phyloP scores from a whole-genome alignment of 2,329 filamentous ascomycete genomes.

The Cladorrhinum sp. region DNA sequence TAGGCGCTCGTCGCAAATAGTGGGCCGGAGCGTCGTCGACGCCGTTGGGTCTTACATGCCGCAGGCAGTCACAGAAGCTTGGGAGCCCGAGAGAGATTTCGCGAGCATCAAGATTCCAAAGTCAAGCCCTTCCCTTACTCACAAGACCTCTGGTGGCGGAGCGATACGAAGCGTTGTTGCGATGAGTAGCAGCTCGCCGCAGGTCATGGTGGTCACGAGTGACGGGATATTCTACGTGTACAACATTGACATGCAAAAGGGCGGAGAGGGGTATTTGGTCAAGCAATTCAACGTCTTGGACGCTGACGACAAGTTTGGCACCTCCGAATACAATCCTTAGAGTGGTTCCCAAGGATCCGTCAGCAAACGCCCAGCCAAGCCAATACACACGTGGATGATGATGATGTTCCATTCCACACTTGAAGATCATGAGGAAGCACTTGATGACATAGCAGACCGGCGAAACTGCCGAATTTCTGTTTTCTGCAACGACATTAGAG shows the following conservation, averaged over 20 bases:
- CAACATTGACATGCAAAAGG: constrained; percentile 90
- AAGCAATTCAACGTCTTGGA: constrained; percentile 73
- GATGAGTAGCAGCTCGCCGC: constrained; percentile 90
- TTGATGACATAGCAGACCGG: too few relatives aligned
- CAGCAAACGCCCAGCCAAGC: too few relatives aligned
- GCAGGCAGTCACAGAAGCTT: constrained; percentile 93
- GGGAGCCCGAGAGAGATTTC: constrained; percentile 93
- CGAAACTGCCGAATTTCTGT: too few relatives aligned
- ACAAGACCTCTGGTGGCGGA: constrained; percentile 26
- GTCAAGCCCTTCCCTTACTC: constrained; percentile 33
- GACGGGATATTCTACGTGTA: constrained; percentile 95
- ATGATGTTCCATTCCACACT: too few relatives aligned
- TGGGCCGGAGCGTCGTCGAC: constrained; percentile 82
- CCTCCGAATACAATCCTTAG: constrained; percentile 44
- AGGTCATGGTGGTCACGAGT: constrained; percentile 97
- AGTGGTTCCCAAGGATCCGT: background rate
- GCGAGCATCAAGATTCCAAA: constrained; percentile 93
- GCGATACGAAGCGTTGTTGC: constrained; percentile 89
- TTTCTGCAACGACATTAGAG: too few relatives aligned
- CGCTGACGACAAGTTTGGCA: constrained; percentile 52
- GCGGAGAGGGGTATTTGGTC: constrained; percentile 85
- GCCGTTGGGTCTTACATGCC: constrained; percentile 90
- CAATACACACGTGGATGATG: too few relatives aligned
- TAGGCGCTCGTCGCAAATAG: constrained; percentile 89
- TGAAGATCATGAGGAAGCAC: too few relatives aligned